phyloP scores from a whole-genome alignment of 2,329 filamentous ascomycete genomes.

The Trichoderma semiorbis region DNA sequence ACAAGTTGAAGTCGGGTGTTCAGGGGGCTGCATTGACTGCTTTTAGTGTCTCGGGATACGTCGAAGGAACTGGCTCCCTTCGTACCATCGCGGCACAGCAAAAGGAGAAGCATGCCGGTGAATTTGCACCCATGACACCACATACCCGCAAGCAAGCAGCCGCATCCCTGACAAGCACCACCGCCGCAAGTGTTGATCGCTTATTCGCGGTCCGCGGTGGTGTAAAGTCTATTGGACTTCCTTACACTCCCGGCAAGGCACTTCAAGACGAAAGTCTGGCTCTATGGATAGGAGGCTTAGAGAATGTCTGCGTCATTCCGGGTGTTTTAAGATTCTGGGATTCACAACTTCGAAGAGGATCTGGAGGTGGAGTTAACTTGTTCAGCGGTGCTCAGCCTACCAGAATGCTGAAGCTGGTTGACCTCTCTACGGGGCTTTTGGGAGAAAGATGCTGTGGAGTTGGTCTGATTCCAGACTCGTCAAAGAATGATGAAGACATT shows the following conservation, averaged over 20 bases:
- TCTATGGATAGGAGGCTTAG: conserved; percentile 54
- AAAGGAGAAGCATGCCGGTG: conserved; percentile 40
- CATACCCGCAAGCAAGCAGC: conserved; percentile 55
- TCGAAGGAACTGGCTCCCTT: conserved; percentile 57
- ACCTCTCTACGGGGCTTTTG: conserved; percentile 51
- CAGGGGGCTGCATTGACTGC: conserved; percentile 56
- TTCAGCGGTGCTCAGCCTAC: conserved; percentile 54
- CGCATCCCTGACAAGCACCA: conserved; percentile 36
- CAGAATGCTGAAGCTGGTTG: conserved; percentile 53
- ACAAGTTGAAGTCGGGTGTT: conserved; percentile 49
- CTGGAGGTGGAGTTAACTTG: conserved; percentile 50
- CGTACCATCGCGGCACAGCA: conserved; percentile 38
- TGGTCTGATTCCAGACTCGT: conserved; percentile 40
- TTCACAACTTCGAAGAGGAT: conserved; percentile 51
- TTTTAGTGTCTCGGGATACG: conserved; percentile 56
- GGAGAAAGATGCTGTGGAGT: conserved; percentile 56
- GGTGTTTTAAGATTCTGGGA: conserved; percentile 57
- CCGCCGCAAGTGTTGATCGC: conserved; percentile 46
- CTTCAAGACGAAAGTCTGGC: conserved; percentile 52
- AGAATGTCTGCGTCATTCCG: conserved; percentile 56
- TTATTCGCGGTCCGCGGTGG: conserved; percentile 51
- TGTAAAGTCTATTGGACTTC: conserved; percentile 47
- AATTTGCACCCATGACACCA: conserved; percentile 63
- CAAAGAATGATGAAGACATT: conserved; percentile 22
- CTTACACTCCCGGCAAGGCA: conserved; percentile 38